Base-by-base conservation (phyloP, 805 yeast species). In the Candida palmyrensis region DNA sequence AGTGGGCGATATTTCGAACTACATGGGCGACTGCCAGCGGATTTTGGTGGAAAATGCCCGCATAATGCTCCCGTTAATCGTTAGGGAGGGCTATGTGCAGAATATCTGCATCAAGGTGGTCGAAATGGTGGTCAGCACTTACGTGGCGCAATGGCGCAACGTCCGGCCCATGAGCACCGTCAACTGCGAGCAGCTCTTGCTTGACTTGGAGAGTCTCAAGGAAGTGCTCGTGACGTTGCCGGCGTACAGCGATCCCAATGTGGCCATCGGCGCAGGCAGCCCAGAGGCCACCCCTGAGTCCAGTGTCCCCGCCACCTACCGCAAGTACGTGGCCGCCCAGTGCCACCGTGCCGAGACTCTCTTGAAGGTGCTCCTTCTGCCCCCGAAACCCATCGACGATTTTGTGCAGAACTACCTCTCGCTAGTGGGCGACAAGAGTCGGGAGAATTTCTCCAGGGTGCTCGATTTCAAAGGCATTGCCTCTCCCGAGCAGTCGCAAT, bases 121-220 rank as follows among this genome's bases (percentile, higher is more conserved):
- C 16, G 97, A 89, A 36, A 48, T 70, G 23, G 57, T 83, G 1
- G 62, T 79, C 6, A 61, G 59, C 23, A 72, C 79, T 12, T 77
- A 82, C 45, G 49, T 80, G 32, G 61, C 70, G 18, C 75, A 73
- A 36, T 71, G 88, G 33, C 63, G 75, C 6, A 68, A 69, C 33
- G 62, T 84, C 22, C 79, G 75, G 35, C 95, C 96, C 0, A 66
- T 78, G 2, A 84, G 79, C 25, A 64, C 77, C 9, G 57, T 66
- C n/a, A 71, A 70, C 47, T 82, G 90, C 3, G 96, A 89, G 53
- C 97, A 90, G 53, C 66, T 90, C 48, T 60, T 81, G 25, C 60
- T 83, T 15, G 98, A 90, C 57, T 49, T 83, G 2, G 78, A 79
- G 25, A 66, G 73, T 6, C 53, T 90, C 46, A 83, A 82, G 47